Conservation (phyloP, 768 basidiomycete species). For the Boletus patriciae region DNA sequence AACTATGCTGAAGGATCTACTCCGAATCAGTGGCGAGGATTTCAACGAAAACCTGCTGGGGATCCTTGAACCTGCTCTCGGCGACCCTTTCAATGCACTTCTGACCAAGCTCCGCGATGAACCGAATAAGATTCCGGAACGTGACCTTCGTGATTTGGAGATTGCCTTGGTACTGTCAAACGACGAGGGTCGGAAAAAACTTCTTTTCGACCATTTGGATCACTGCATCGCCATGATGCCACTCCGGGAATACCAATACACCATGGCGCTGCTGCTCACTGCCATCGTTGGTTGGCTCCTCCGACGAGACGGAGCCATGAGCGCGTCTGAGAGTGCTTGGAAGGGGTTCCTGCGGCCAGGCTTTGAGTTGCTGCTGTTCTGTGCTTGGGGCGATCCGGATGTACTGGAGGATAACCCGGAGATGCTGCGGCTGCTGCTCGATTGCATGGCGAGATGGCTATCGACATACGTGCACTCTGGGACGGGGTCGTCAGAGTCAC, state of each 20-base stretch:
- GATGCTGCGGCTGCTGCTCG: slow-evolving; percentile 1
- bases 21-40: not conserved
- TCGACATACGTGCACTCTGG: not conserved
- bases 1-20: slow-evolving; percentile 2
- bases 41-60: not conserved
- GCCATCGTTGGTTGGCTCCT: slow-evolving; percentile 6
- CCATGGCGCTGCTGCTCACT: slow-evolving; percentile 2
- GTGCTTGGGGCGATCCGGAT: slow-evolving; percentile 6
- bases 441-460: not conserved
- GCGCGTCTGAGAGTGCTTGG: not conserved
- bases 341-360: not conserved
- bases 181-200: not conserved
- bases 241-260: not conserved
- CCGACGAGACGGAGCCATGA: slow-evolving; percentile 1
- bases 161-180: slow-evolving; percentile 4
- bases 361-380: slow-evolving; percentile 2
- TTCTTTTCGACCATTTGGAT: slow-evolving; percentile 4
- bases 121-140: slow-evolving; percentile 1
- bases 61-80: slow-evolving; percentile 1
- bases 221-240: not conserved
- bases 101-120: slow-evolving; percentile 1
- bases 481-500: not conserved
- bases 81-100: slow-evolving; percentile 4
- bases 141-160: slow-evolving; percentile 5
- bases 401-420: slow-evolving; percentile 5